Evolutionary conservation across 1,139 yeast species (phyloP), one percentile per base, ranked within the genome.

Genomic region (Magnusiomyces clavatus): DNA sequence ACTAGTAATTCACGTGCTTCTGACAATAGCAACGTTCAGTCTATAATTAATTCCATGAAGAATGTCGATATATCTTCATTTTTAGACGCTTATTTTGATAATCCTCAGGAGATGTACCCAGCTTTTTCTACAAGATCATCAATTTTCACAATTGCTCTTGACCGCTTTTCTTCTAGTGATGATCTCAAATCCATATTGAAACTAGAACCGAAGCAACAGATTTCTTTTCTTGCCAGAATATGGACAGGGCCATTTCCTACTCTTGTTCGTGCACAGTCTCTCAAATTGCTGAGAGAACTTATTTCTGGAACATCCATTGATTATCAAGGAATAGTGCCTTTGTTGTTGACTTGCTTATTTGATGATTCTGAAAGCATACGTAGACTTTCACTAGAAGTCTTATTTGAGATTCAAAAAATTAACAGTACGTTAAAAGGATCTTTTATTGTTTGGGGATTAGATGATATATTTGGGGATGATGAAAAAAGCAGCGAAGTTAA

Each of bases 381-480:
- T 50, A 69, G 69, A 49, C 64, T 75, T 50, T 70, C 80, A 19
- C 75, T 77, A 13, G 43, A 51, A 14, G 57, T 56, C 24, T 70
- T 73, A 58, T 69, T 76, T n/a, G 61, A 46, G 8, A 54, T 61
- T 34, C 50, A 54, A n/a, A 47, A 50, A 47, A 67, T 75, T 62
- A 70, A 73, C n/a, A 67, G 67, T 54, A 66, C 73, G 1, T 69
- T 69, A 20, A 69, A 76, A 50, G 29, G 29, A 6, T 38, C 35
- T 2, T 44, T 44, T 44, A 67, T 75, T 51, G 60, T 68, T 5
- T 54, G 70, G 70, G 70, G 64, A 1, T 38, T 66, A 16, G 67
- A 68, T 40, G 64, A 69, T 38, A 64, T 80, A 12, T 80, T 77
- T 58, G 85, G 82, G 12, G 63, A 69, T 1, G 73, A 65, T 54